Conservation (phyloP, 108 stramenopile genomes). For the Nitzschia inconspicua region DNA sequence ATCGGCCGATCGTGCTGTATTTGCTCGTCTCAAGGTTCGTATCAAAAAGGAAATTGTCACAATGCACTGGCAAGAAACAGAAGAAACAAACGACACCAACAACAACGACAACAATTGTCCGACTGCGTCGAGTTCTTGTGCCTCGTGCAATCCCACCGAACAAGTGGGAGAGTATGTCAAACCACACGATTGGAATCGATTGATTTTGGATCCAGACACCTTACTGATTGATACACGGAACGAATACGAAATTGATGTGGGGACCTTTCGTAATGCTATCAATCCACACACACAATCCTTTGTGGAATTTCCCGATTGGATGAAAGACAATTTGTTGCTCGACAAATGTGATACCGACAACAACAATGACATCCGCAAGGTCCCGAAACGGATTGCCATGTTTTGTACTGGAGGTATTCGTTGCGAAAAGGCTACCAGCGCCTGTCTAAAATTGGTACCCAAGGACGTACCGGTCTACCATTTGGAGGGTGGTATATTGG, state of each 20-base stretch:
- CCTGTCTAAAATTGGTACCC: slow-evolving; percentile 27
- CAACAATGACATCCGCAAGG: slow-evolving; percentile 7
- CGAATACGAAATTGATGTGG: slow-evolving; percentile 77
- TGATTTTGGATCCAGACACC: slow-evolving; percentile 62
- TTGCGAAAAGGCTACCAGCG: slow-evolving; percentile 90
- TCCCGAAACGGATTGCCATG: slow-evolving; percentile 80
- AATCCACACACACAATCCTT: slow-evolving; percentile 68
- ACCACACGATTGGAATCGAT: slow-evolving; percentile 62
- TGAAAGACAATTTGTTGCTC: slow-evolving; percentile 28
- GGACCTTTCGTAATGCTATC: slow-evolving; percentile 74
- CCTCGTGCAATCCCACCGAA: slow-evolving; percentile 25
- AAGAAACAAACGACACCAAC: not conserved
- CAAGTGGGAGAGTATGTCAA: slow-evolving; percentile 44
- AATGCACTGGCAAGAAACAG: slow-evolving; percentile 23
- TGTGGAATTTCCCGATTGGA: slow-evolving; percentile 72
- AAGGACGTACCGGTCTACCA: slow-evolving; percentile 70
- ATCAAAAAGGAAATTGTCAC: slow-evolving; percentile 80
- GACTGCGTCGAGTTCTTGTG: not conserved
- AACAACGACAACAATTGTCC: slow-evolving; percentile 3
- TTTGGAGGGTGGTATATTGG: slow-evolving; percentile 86
- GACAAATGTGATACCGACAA: slow-evolving; percentile 3
- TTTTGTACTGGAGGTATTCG: slow-evolving; percentile 95
- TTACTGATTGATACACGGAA: slow-evolving; percentile 81
- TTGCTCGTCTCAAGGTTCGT: slow-evolving; percentile 66
- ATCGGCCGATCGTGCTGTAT: slow-evolving; percentile 37